Evolutionary conservation across 1,139 yeast genomes (phyloP).

Genomic region (Geotrichum citri-aurantii): DNA sequence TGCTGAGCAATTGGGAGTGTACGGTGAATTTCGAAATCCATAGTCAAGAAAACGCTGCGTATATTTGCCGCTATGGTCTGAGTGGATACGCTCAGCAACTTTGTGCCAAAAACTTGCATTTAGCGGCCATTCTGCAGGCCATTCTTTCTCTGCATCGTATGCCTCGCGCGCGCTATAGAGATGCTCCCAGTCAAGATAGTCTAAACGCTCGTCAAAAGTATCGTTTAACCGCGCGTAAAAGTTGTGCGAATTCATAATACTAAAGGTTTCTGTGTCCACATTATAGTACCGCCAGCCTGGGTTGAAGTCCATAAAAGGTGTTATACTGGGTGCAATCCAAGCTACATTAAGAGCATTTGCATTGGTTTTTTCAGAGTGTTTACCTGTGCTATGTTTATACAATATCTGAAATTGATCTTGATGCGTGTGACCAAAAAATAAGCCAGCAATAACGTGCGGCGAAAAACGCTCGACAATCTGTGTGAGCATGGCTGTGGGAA

Average conservation of each 20-base stretch:
- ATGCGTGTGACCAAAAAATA: constrained; percentile 71
- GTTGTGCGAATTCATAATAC: constrained; percentile 54
- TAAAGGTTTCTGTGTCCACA: constrained; percentile 58
- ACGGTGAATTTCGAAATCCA: constrained; percentile 51
- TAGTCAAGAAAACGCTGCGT: constrained; percentile 46
- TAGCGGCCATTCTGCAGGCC: constrained; percentile 32
- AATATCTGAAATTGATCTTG: constrained; percentile 59
- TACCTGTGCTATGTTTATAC: constrained; percentile 37
- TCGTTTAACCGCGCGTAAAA: constrained; percentile 39
- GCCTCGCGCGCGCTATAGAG: constrained; percentile 32
- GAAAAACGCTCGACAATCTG: constrained; percentile 61
- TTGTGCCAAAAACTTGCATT: constrained; percentile 32
- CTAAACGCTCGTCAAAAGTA: constrained; percentile 40
- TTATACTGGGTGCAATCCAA: constrained; percentile 62
- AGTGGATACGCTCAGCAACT: constrained; percentile 28
- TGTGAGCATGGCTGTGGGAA: constrained; percentile 51
- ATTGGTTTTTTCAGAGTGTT: constrained; percentile 35
- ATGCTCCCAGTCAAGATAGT: constrained; percentile 26
- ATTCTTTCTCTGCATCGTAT: constrained; percentile 23
- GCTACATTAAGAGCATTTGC: constrained; percentile 50
- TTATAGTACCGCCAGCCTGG: constrained; percentile 72
- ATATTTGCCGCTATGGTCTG: constrained; percentile 34
- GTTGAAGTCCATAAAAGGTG: constrained; percentile 54
- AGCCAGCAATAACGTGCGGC: constrained; percentile 57
- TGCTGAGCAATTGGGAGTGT: constrained; percentile 27